Base-by-base conservation (phyloP, 2,329 filamentous ascomycete genomes). In the Zymoseptoria tritici region DNA sequence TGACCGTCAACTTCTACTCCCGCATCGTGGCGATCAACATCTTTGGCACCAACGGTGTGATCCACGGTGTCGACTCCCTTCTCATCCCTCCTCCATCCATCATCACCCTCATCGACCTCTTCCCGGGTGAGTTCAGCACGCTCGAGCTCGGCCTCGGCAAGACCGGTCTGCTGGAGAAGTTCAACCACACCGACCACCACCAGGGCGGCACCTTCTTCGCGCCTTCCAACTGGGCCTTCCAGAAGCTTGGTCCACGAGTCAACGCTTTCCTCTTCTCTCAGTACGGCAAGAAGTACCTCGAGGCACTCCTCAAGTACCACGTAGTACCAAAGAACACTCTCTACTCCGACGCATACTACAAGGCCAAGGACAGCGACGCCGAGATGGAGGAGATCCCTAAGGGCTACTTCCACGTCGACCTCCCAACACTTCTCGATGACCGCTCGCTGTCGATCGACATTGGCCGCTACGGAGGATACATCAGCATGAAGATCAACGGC, bases 251-350 rank as follows among this genome's bases (percentile, higher is more conserved):
- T 0, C 81, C 83, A 0, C 79, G 73, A 58, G 83, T 87, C 68
- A 95, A 93, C 70, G 89, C 86, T 21, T 97, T 96, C 80, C 80
- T 97, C 3, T 97, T 97, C 81, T 89, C 87, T 60, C 79, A 83
- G 26, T 82, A 80, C 56, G 92, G 92, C 1, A 78, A 82, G 64
- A 86, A 86, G 73, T 96, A 90, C 71, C 82, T 97, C 19, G 85
- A 83, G 65, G 90, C 90, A 0, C 77, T 96, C 52, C 79, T 95
- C 16, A 80, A 90, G 76, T 95, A 95, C 71, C 89, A 93, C 69
- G 81, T 92, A 54, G 87, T 88, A 1, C 81, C 85, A 50, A 84
- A 89, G 68, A 81, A 85, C 60, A 92, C 89, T 0, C 77, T 96
- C 0, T 97, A 96, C 79, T 90, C 87, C 5, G 92, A 96, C 70